A percentile compares a stretch with the other conserved stretches of the same genome.
Evolutionary conservation across 225 moss, liverwort and hornwort species (phyloP).

Genomic region (Straminergon stramineum): DNA sequence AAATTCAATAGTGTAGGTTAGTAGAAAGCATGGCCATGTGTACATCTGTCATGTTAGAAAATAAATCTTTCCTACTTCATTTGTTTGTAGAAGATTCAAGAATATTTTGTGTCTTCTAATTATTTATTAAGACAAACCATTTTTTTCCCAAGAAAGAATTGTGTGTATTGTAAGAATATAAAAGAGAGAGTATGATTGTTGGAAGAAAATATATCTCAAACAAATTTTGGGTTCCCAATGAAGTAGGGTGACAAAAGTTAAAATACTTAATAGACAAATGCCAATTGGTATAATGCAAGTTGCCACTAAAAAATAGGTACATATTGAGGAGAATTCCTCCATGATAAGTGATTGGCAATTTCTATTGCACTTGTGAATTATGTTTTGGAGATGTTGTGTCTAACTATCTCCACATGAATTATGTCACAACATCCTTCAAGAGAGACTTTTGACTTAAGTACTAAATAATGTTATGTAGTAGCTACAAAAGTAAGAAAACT

Average conservation of each 20-base stretch:
- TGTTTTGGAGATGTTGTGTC: not conserved
- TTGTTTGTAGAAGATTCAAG: not conserved
- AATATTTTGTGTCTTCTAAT: not conserved
- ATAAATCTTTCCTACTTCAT: not conserved
- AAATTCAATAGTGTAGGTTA: not conserved
- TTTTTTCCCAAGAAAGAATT: rapidly evolving
- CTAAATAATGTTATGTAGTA: not conserved
- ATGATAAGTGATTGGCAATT: not conserved
- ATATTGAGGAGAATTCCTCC: rapidly evolving
- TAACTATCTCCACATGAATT: not conserved
- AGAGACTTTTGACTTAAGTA: not conserved
- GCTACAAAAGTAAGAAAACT: too few species aligned
- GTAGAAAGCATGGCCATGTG: not conserved
- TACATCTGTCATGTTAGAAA: not conserved
- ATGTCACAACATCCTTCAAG: not conserved
- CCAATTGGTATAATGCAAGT: not conserved
- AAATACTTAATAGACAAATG: not conserved
- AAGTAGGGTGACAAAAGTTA: rapidly evolving
- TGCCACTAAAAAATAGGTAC: not conserved
- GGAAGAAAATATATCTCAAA: not conserved
- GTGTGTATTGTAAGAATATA: not conserved
- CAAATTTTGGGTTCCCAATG: not conserved
- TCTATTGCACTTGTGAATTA: not conserved
- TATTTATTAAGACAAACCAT: not conserved
- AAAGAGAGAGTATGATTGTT: not conserved